Base-by-base conservation (phyloP, 371 early-diverging fungal species). In the Rozella allomycis region DNA sequence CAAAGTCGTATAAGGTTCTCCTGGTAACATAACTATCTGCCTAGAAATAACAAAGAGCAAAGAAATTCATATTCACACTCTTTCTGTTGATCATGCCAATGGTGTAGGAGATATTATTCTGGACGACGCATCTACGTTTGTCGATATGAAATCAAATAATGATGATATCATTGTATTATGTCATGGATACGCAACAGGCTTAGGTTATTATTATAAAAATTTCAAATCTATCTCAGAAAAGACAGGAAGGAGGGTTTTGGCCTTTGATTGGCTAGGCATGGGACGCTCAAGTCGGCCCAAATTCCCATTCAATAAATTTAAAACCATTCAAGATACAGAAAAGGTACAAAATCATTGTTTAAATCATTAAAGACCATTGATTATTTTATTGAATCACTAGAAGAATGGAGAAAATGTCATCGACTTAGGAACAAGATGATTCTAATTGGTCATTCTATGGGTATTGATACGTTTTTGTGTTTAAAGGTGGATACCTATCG, bases 401-500 rank as follows among this genome's bases (percentile, higher is more conserved):
- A 93, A 41, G 64, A 70, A 33, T 87, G 90, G 93, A 66, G 90
- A 19, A 41, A 67, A 33, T 51, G 53, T 18, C 60, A 78, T 26
- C 62, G 71, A 9, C 58, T 87, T 23, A 7, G 13, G 5, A 73
- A 80, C 25, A 73, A 67, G 39, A 74, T 85, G 76, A 68, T 71
- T 5, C 46, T 88, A 30, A 49, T 72, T 27, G 90, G 85, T 0
- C 82, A 82, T 45, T 75, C 74, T 14, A 47, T 83, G 16, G 82
- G 82, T 19, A n/a, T n/a, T n/a, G n/a, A n/a, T n/a, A n/a, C n/a
- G n/a, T n/a, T n/a, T n/a, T n/a, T n/a, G n/a, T n/a, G n/a, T n/a
- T n/a, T n/a, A n/a, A n/a, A n/a, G n/a, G n/a, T n/a, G 93, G 88
- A 1, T 91, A 88, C 45, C 67, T 93, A 44, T 64, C 76, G 2